A percentile compares a stretch with the other conserved stretches of the same genome.
Evolutionary conservation across 495 filamentous ascomycete species (phyloP).

Genomic region (Articulospora tetracladia): DNA sequence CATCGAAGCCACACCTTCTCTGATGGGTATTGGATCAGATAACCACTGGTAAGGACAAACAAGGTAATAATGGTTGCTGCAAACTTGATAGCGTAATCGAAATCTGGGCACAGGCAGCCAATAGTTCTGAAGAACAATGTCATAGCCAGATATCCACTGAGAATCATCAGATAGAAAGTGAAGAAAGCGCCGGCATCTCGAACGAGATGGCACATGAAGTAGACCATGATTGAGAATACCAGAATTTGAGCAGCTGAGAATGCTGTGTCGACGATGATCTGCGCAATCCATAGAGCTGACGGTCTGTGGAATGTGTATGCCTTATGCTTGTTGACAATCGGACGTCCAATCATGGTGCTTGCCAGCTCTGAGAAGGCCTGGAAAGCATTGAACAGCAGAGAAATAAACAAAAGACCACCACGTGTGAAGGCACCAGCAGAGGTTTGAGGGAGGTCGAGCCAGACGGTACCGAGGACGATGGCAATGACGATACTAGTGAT

Average conservation of each 20-base stretch:
- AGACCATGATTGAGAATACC: conserved; percentile 72
- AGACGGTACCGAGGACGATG: conserved; percentile 74
- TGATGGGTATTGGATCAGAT: conserved; percentile 61
- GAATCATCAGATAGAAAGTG: conserved; percentile 47
- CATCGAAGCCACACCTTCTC: conserved; percentile 53
- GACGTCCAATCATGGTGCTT: conserved; percentile 62
- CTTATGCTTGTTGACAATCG: conserved; percentile 80
- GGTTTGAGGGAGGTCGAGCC: conserved; percentile 63
- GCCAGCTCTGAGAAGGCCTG: conserved; percentile 75
- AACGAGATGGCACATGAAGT: conserved; percentile 70
- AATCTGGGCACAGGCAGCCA: conserved; percentile 76
- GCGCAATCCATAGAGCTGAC: conserved; percentile 71
- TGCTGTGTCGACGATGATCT: conserved; percentile 73
- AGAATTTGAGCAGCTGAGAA: conserved; percentile 65
- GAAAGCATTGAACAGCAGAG: conserved; percentile 76
- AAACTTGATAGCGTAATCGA: conserved; percentile 82
- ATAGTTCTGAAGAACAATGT: conserved; percentile 77
- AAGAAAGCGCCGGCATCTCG: conserved; percentile 78
- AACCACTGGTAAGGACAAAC: conserved; percentile 75
- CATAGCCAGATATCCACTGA: conserved; percentile 68
- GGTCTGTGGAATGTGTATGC: conserved; percentile 83
- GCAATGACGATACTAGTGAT: conserved; percentile 70
- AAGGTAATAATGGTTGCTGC: conserved; percentile 72
- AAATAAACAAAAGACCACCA: conserved; percentile 62
- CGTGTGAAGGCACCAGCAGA: conserved; percentile 54